phyloP scores from a whole-genome alignment of 2,329 filamentous ascomycete genomes.

The Capronia coronata region DNA sequence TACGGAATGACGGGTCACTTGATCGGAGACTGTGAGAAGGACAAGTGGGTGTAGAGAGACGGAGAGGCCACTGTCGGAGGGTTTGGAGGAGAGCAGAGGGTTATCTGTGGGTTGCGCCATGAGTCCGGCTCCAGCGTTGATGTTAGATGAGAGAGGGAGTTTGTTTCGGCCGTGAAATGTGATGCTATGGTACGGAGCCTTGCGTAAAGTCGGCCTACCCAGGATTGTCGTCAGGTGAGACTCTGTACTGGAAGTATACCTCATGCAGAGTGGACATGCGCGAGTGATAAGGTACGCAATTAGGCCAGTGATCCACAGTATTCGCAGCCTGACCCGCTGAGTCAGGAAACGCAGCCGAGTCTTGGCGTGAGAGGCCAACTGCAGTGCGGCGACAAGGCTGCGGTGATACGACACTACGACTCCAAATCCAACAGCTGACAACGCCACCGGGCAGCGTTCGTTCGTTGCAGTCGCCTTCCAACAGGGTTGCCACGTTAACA shows the following conservation, averaged over 20 bases:
- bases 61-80: conserved; percentile 67
- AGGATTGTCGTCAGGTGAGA: too few species aligned
- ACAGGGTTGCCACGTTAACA: background rate
- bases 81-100: conserved; percentile 59
- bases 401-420: background rate
- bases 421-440: background rate
- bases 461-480: background rate
- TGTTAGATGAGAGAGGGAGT: too few species aligned
- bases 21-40: conserved; percentile 92
- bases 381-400: conserved; percentile 11
- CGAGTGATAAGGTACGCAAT: too few species aligned
- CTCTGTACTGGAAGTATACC: too few species aligned
- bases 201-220: background rate
- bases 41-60: conserved; percentile 87
- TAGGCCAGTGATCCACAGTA: too few species aligned
- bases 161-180: background rate
- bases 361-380: background rate
- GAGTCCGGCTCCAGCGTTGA: background rate
- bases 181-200: background rate
- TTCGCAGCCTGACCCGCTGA: too few species aligned
- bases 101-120: conserved; percentile 49
- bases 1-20: conserved; percentile 83
- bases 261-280: too few species aligned
- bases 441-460: background rate
- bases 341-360: too few species aligned